Conservation (phyloP, 2,329 filamentous ascomycete genomes). For the Colletotrichum magnum region DNA sequence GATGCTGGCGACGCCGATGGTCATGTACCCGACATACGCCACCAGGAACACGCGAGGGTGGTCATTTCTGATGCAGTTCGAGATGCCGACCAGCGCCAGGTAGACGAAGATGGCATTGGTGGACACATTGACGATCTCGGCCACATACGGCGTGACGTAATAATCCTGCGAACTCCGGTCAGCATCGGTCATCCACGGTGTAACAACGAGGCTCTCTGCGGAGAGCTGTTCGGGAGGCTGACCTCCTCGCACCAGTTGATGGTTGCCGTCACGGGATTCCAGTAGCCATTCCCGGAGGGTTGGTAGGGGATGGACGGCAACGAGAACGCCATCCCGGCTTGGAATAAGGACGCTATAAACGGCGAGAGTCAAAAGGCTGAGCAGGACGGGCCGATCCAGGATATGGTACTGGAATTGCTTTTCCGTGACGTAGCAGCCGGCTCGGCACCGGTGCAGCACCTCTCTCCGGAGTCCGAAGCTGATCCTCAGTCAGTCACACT, state of each 20-base stretch:
- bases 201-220: neutral
- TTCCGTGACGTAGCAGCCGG: too few relatives aligned
- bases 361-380: too few relatives aligned
- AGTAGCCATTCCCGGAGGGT: slow-evolving; percentile 63
- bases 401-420: too few relatives aligned
- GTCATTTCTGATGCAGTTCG: slow-evolving; percentile 78
- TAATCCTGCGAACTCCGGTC: slow-evolving; percentile 57
- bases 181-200: slow-evolving; percentile 30
- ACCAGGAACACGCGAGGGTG: slow-evolving; percentile 85
- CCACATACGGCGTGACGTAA: slow-evolving; percentile 81
- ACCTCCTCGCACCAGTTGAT: slow-evolving; percentile 88
- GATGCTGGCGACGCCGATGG: slow-evolving; percentile 69
- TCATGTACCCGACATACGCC: slow-evolving; percentile 66
- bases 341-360: too few relatives aligned
- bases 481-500: too few relatives aligned
- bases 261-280: slow-evolving; percentile 79
- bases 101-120: slow-evolving; percentile 88
- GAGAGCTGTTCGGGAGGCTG: slow-evolving; percentile 31
- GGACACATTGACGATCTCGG: slow-evolving; percentile 81
- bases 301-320: too few relatives aligned
- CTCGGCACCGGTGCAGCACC: too few relatives aligned
- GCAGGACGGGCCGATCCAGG: too few relatives aligned
- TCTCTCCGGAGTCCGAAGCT: too few relatives aligned
- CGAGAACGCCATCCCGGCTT: too few relatives aligned
- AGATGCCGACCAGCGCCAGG: slow-evolving; percentile 81